Base-by-base conservation (phyloP, 495 filamentous ascomycete genomes). In the Penicillium macrosclerotiorum region DNA sequence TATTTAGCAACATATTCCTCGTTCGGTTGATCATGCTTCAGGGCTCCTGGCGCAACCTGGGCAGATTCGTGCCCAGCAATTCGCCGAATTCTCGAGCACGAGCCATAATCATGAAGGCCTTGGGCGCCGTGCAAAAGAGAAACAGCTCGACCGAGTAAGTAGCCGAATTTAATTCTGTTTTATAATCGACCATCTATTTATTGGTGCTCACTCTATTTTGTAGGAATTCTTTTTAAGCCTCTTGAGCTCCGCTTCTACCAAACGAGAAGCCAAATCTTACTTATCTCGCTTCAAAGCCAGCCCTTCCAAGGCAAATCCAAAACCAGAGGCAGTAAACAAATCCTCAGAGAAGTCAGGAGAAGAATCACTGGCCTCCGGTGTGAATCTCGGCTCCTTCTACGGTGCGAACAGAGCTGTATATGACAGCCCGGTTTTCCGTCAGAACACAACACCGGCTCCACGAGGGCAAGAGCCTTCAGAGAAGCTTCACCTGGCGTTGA, bases 191-290 rank as follows among this genome's bases (percentile, higher is more conserved):
- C 4, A 23, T 27, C 19, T 53, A n/a, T 9, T 32, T 25, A 33
- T 16, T 8, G 17, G 8, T 19, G 18, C 11, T 8, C n/a, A 16
- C 5, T 25, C 12, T 9, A 37, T 5, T 4, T 2, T 31, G 14
- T 11, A 93, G 89, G 87, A 92, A 65, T 83, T 93, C 51, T 84
- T 90, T 52, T 75, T 92, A 8, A 90, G 88, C 20, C 75, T 96
- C 5, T 72, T 96, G 16, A 84, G 79, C 53, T 88, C 91, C 9
- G 86, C 89, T 4, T 83, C 90, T 2, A 96, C 92, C 1, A 92
- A 88, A 64, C 83, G 91, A 42, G 91, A 96, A 66, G 92, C 90
- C 33, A 89, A 85, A 63, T 82, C 85, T 7, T 96, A 95, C 57
- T 72, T 96, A 7, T 81, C 89, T 43, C 88, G 84, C 25, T 89